Evolutionary conservation across 2,329 filamentous ascomycete species (phyloP).

Genomic region (Trichophyton mentagrophytes): DNA sequence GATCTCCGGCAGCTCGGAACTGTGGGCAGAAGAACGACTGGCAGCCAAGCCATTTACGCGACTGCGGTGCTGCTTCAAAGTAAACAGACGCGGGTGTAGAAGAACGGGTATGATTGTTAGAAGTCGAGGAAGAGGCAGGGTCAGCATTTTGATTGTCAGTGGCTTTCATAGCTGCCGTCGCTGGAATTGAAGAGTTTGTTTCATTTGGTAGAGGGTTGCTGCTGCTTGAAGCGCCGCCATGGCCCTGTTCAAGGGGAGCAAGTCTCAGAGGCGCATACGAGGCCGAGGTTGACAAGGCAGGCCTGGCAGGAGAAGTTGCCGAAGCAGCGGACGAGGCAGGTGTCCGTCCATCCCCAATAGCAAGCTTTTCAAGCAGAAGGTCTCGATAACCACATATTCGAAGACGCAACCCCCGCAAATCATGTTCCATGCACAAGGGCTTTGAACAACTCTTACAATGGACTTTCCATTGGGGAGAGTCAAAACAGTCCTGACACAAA

Average conservation of each 20-base stretch:
- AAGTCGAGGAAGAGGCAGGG: slow-evolving; percentile 28
- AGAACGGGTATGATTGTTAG: slow-evolving; percentile 27
- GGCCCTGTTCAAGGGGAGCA: background rate
- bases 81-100: slow-evolving; percentile 29
- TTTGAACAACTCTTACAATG: slow-evolving; percentile 45
- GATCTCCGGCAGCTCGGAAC: slow-evolving; percentile 32
- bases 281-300: background rate
- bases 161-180: background rate
- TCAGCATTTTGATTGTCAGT: slow-evolving; percentile 21
- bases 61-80: slow-evolving; percentile 25
- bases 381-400: slow-evolving; percentile 47
- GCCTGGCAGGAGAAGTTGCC: slow-evolving; percentile 12
- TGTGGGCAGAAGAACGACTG: slow-evolving; percentile 38
- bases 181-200: background rate
- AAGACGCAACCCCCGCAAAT: slow-evolving; percentile 43
- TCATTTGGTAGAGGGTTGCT: background rate
- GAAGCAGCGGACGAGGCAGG: slow-evolving; percentile 13
- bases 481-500: slow-evolving; percentile 46
- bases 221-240: background rate
- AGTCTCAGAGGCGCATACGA: slow-evolving; percentile 4
- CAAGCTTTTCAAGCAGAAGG: slow-evolving; percentile 38
- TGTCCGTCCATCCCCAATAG: slow-evolving; percentile 21
- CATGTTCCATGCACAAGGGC: slow-evolving; percentile 47
- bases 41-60: slow-evolving; percentile 35
- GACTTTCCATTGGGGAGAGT: slow-evolving; percentile 48